A percentile compares a stretch with the other conserved stretches of the same genome.
phyloP scores from a whole-genome alignment of 108 stramenopile species.

The Nitzschia inconspicua region DNA sequence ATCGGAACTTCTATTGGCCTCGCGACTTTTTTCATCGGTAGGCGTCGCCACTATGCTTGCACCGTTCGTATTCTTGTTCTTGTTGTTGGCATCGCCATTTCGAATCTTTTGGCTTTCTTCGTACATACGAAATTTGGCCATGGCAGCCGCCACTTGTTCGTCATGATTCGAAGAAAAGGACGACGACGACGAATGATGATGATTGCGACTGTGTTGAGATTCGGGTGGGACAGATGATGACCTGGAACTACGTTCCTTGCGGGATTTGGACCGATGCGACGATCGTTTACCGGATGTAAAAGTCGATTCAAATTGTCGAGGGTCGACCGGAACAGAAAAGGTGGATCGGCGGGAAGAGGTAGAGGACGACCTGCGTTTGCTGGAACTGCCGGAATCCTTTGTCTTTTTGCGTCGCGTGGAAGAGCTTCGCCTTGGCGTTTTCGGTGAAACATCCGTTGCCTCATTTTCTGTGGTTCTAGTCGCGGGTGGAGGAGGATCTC shows the following conservation, averaged over 20 bases:
- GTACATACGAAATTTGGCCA: too few species aligned
- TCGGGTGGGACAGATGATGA: slow-evolving; percentile 3
- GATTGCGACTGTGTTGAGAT: background rate
- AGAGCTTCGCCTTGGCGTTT: too few species aligned
- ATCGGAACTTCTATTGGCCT: background rate
- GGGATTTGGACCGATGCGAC: background rate
- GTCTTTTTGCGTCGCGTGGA: too few species aligned
- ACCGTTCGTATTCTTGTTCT: background rate
- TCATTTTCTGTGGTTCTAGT: too few species aligned
- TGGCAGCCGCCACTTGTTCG: too few species aligned
- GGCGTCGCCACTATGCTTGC: background rate
- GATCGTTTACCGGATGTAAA: background rate
- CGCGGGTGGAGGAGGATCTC: too few species aligned
- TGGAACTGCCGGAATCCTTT: too few species aligned
- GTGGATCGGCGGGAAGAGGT: background rate
- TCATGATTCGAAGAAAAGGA: too few species aligned
- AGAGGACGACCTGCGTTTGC: slow-evolving; percentile 2
- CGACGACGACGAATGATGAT: too few species aligned
- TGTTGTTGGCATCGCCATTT: background rate
- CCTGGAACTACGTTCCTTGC: slow-evolving; percentile 1
- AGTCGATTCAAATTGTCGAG: background rate
- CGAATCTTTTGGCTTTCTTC: too few species aligned
- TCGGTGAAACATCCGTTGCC: too few species aligned
- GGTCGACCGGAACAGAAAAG: too few species aligned
- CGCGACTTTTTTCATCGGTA: background rate